Conservation (phyloP, 1,139 yeast species). For the Suhomyces anneliseae region DNA sequence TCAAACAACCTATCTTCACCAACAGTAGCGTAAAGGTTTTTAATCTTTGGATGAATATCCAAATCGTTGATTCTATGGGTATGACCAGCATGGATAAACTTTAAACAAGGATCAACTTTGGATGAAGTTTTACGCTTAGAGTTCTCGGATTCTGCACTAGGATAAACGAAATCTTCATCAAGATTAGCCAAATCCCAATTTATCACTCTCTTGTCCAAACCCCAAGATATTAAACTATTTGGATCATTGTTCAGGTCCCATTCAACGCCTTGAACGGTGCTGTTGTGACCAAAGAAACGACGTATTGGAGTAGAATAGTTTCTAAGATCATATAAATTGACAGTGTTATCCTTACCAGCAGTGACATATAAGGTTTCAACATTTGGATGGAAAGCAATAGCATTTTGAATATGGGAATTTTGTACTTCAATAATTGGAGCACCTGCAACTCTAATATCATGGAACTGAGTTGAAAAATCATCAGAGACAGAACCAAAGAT, state of each 20-base stretch:
- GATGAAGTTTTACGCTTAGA: conserved; percentile 27
- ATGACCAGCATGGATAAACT: conserved; percentile 61
- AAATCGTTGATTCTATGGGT: conserved; percentile 52
- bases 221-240: conserved; percentile 43
- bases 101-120: conserved; percentile 59
- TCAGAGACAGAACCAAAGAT: conserved; percentile 75
- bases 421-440: conserved; percentile 46
- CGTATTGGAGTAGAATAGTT: conserved; percentile 48
- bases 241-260: conserved; percentile 42
- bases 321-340: conserved; percentile 52
- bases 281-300: conserved; percentile 51
- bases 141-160: conserved; percentile 25
- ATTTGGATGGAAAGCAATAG: conserved; percentile 50
- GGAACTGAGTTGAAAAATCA: conserved; percentile 64
- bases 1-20: conserved; percentile 57
- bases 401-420: conserved; percentile 47
- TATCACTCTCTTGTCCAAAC: conserved; percentile 50
- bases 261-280: conserved; percentile 37
- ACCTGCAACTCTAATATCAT: conserved; percentile 57
- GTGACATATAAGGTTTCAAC: conserved; percentile 48
- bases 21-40: conserved; percentile 43
- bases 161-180: conserved; percentile 45
- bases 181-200: conserved; percentile 52
- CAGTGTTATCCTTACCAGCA: conserved; percentile 54
- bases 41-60: conserved; percentile 49